Evolutionary conservation across 192 early-diverging fungal genomes (phyloP), one percentile per base, ranked within the genome.

Genomic region (Coemansia sp.): DNA sequence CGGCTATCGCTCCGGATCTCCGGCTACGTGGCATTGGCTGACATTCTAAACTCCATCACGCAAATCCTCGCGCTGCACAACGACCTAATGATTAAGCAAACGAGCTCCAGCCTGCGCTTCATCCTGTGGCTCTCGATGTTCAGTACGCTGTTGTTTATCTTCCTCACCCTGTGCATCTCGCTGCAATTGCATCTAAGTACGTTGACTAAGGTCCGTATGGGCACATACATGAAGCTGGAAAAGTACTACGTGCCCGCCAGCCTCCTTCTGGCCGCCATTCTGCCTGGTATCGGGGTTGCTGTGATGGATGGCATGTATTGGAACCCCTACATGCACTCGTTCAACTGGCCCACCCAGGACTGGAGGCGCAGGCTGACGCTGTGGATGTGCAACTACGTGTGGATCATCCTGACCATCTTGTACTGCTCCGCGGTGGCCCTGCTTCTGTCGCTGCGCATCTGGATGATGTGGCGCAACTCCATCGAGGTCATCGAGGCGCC

Each of bases 131-230:
- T 71, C 11, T 53, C 66, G 5, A 71, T 71, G 72, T 67, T 65
- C 35, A 71, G 72, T 56, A 73, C 66, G 0, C 56, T 80, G 25
- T 29, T 61, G 19, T 71, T 65, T 36, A 57, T 74, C 20, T 74
- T 80, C 22, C 69, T 80, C 11, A 80, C 72, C 2, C 35, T 74
- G 11, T 56, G 55, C 4, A 80, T 80, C 36, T 64, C 72, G 22
- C 8, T 74, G 4, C 77, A 80, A 43, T 40, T 80, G 25, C 77
- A 80, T n/a, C 64, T 80, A 9, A 80, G 72, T 36, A 80, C 77
- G 4, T 59, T 80, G 62, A 80, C 77, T 19, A 62, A 35, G 6
- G 55, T 80, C 14, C 68, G 77, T 0, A 59, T 74, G n/a, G 53
- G 59, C 5, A 59, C 46, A 33, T 80, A 74, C 22, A 80, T 74